These are phyloP conservation scores for Dactylellina haptotyla DNA, from an alignment of 2,329 filamentous ascomycete species.

Conservation along the genomic window DNA sequence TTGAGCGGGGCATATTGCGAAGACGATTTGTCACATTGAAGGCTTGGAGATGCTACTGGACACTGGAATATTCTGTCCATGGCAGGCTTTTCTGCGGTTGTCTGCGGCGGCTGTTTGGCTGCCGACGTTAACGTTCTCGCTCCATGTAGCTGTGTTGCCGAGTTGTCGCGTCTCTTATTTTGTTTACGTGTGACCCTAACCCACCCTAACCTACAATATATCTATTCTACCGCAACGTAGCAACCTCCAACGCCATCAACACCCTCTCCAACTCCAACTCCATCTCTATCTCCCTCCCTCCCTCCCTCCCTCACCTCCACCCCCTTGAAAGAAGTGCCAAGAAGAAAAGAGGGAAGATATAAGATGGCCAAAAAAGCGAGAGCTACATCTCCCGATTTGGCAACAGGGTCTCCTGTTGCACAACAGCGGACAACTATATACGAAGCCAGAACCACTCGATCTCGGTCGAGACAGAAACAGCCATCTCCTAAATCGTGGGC, in stretches of 20 bases:
- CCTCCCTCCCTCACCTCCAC: background rate
- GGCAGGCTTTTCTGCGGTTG: too few species aligned
- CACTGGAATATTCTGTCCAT: too few species aligned
- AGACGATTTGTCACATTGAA: too few species aligned
- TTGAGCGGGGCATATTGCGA: too few species aligned
- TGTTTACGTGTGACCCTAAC: slow-evolving; percentile 18
- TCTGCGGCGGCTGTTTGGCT: too few species aligned
- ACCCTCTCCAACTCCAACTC: background rate
- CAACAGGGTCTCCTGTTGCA: background rate
- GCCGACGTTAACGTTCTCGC: too few species aligned
- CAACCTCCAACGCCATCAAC: background rate
- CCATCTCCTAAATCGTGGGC: background rate
- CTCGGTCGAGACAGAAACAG: background rate
- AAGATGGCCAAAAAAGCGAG: slow-evolving; percentile 14
- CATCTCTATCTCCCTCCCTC: background rate
- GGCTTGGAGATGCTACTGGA: too few species aligned
- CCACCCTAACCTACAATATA: slow-evolving; percentile 1
- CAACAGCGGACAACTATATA: too few species aligned
- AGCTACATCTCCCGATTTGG: slow-evolving; percentile 9
- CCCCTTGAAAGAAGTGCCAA: background rate
- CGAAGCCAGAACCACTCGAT: background rate
- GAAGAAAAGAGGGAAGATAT: background rate
- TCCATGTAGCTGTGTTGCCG: background rate
- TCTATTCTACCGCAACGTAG: background rate
- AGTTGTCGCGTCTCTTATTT: background rate